phyloP scores from a whole-genome alignment of 331 rosid species.

The Telfairia occidentalis region DNA sequence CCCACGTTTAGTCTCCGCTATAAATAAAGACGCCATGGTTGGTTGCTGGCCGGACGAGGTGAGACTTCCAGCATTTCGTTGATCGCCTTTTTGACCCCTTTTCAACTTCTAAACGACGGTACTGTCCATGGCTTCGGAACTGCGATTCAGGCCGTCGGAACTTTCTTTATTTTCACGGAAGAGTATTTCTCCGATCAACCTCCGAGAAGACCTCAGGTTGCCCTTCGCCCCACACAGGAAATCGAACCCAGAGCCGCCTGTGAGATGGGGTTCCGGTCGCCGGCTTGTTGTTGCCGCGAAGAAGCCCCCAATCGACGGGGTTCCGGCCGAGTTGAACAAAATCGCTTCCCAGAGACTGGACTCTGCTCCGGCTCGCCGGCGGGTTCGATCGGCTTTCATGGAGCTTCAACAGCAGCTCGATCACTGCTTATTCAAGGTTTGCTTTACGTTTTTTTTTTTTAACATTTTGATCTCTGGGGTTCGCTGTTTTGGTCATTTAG shows the following conservation, averaged over 20 bases:
- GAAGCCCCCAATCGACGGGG: constrained; percentile 33
- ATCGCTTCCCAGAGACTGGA: constrained; percentile 53
- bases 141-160: constrained; percentile 23
- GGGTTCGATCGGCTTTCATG: constrained; percentile 45
- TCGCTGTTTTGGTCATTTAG: background rate
- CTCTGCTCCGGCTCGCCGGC: constrained; percentile 44
- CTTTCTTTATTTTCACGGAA: constrained; percentile 15
- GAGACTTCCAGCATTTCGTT: background rate
- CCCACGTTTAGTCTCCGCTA: background rate
- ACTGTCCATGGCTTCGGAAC: constrained; percentile 21
- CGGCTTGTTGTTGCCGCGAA: constrained; percentile 20
- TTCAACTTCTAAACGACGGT: background rate
- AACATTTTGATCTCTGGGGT: background rate
- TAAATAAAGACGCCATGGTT: background rate
- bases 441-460: constrained; percentile 6
- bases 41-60: background rate
- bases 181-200: constrained; percentile 14
- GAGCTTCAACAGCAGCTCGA: constrained; percentile 46
- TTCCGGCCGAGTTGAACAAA: constrained; percentile 38
- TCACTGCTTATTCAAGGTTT: constrained; percentile 67
- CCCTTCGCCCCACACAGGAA: constrained; percentile 13
- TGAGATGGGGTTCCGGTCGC: background rate
- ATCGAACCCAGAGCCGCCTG: constrained; percentile 1
- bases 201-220: constrained; percentile 6
- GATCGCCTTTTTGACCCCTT: background rate